Evolutionary conservation across 306 rosid genomes (phyloP).

Genomic region (Carpinus fangiana): DNA sequence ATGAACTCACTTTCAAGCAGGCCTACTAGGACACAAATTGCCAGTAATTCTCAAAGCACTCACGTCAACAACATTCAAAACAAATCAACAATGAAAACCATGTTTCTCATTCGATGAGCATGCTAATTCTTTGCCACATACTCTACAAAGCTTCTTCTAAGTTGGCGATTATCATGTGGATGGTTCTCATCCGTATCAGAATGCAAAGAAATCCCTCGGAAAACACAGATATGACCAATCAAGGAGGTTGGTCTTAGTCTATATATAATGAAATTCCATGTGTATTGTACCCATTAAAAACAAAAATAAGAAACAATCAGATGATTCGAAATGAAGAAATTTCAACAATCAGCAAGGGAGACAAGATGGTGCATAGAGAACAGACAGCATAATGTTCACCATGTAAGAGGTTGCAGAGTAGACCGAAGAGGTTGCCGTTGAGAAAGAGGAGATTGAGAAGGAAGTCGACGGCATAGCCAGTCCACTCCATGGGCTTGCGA

Average conservation of each 20-base stretch:
- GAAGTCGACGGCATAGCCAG: constrained; percentile 62
- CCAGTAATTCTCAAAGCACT: too few relatives aligned
- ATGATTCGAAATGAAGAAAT: not conserved
- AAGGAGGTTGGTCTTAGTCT: not conserved
- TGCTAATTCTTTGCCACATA: too few relatives aligned
- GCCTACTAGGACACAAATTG: too few relatives aligned
- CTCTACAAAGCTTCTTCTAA: too few relatives aligned
- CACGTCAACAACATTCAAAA: too few relatives aligned
- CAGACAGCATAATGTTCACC: constrained; percentile 26
- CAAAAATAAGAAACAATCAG: not conserved
- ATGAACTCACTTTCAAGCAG: not conserved
- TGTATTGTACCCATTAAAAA: not conserved
- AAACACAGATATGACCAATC: not conserved
- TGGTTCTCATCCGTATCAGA: not conserved
- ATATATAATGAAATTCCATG: not conserved
- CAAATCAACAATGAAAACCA: too few relatives aligned
- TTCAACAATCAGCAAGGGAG: not conserved
- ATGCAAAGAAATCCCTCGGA: not conserved
- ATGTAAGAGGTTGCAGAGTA: constrained; percentile 46
- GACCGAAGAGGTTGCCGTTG: constrained; percentile 49
- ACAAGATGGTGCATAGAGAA: not conserved
- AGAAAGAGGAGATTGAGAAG: constrained; percentile 63
- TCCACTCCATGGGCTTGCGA: constrained; percentile 63
- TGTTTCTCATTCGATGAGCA: too few relatives aligned
- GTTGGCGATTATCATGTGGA: too few relatives aligned